phyloP scores from a whole-genome alignment of 2,329 filamentous ascomycete genomes.

The Stachybotrys elegans region DNA sequence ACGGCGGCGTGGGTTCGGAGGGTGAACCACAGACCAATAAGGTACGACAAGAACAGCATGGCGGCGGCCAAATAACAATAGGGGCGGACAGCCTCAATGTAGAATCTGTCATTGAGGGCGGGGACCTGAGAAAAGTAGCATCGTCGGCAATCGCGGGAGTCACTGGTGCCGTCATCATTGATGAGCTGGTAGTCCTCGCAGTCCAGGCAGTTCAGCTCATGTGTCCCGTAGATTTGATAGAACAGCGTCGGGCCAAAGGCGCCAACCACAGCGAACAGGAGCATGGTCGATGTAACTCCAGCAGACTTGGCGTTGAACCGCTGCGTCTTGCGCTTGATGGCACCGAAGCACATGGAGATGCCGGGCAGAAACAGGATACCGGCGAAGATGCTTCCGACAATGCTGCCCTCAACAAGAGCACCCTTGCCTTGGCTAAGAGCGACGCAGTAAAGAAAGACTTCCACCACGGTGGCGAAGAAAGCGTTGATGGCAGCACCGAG shows the following conservation, averaged over 20 bases:
- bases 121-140: slow-evolving; percentile 92
- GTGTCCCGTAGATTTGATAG: slow-evolving; percentile 97
- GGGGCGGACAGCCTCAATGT: slow-evolving; percentile 81
- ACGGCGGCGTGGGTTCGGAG: slow-evolving; percentile 92
- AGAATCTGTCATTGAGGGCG: slow-evolving; percentile 81
- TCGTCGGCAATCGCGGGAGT: slow-evolving; percentile 73
- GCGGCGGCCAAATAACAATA: slow-evolving; percentile 87
- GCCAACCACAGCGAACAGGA: slow-evolving; percentile 91
- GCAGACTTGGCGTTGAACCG: slow-evolving; percentile 96
- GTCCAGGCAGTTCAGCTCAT: slow-evolving; percentile 82
- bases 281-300: slow-evolving; percentile 95
- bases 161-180: slow-evolving; percentile 26
- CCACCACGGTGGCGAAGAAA: slow-evolving; percentile 95
- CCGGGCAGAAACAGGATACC: slow-evolving; percentile 93
- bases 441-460: slow-evolving; percentile 96
- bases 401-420: slow-evolving; percentile 89
- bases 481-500: slow-evolving; percentile 95
- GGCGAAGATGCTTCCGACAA: slow-evolving; percentile 96
- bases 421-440: slow-evolving; percentile 90
- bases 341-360: slow-evolving; percentile 97
- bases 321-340: slow-evolving; percentile 95
- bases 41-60: slow-evolving; percentile 85
- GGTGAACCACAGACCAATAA: slow-evolving; percentile 93
- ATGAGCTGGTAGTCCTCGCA: slow-evolving; percentile 42
- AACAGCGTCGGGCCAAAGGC: slow-evolving; percentile 95